phyloP scores from a whole-genome alignment of 257 asterid genomes.

The Lavandula angustifolia region DNA sequence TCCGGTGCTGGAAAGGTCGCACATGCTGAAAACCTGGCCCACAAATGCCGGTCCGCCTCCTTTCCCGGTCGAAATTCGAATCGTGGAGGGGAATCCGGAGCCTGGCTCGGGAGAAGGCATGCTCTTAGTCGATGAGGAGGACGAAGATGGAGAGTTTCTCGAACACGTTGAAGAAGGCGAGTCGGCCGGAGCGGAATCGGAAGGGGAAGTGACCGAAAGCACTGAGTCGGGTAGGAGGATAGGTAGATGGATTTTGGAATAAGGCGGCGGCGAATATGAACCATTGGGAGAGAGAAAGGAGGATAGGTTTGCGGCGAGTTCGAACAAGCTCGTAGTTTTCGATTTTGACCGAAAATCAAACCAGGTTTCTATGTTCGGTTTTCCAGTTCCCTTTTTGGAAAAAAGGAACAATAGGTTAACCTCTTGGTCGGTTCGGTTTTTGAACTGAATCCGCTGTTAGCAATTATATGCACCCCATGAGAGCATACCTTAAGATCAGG shows the following conservation, averaged over 20 bases:
- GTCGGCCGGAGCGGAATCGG: conserved; percentile 41
- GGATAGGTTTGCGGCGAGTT: no score
- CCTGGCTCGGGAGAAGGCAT: conserved; percentile 45
- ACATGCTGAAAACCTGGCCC: conserved; percentile 95
- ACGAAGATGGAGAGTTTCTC: conserved; percentile 28
- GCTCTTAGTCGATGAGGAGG: conserved; percentile 38
- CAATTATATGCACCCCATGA: no score
- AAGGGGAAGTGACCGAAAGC: conserved; percentile 35
- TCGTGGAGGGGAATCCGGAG: conserved; percentile 62
- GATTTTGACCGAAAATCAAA: no score
- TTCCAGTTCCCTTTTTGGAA: no score
- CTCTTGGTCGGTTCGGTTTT: no score
- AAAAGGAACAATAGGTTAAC: no score
- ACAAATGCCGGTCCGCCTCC: conserved; percentile 88
- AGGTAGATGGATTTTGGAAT: no score
- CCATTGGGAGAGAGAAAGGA: no score
- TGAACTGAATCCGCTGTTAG: no score
- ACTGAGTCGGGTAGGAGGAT: conserved; percentile 43
- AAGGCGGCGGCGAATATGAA: no score
- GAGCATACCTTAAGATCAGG: conserved; percentile 72
- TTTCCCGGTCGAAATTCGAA: conserved; percentile 55
- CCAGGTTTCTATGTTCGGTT: no score
- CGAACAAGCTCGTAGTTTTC: no score
- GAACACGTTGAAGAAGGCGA: conserved; percentile 37
- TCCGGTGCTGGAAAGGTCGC: conserved; percentile 92